Evolutionary conservation across 441 rosid species (phyloP).

Genomic region (Eutrema salsugineum): DNA sequence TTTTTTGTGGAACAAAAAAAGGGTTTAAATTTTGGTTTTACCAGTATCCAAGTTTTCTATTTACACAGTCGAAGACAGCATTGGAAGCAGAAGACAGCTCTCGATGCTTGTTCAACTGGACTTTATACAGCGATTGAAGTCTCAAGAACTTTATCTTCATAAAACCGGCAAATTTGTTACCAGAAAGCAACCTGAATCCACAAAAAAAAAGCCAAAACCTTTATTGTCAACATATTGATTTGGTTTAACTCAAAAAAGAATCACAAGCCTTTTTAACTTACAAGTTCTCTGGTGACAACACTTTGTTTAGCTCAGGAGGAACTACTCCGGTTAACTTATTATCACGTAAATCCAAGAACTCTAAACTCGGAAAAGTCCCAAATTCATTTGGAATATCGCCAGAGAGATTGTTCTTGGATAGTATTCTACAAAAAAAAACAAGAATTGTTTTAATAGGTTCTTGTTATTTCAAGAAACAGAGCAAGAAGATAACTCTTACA

Average conservation of each 20-base stretch:
- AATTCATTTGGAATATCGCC: slow-evolving; percentile 68
- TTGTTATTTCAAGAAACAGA: not conserved
- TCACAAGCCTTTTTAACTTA: slow-evolving; percentile 34
- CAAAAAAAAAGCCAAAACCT: not conserved
- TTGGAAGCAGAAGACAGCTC: slow-evolving; percentile 18
- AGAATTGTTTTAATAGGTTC: slow-evolving; percentile 4
- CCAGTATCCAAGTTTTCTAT: slow-evolving; percentile 56
- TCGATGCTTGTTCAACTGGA: slow-evolving; percentile 45
- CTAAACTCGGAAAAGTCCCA: slow-evolving; percentile 45
- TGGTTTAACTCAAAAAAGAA: not conserved
- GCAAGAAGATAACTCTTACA: slow-evolving; percentile 45
- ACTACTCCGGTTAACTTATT: slow-evolving; percentile 60
- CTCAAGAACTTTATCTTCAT: slow-evolving; percentile 39
- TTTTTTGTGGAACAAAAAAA: not conserved
- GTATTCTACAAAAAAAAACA: slow-evolving; percentile 36
- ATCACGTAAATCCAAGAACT: slow-evolving; percentile 62
- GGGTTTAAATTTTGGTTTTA: slow-evolving; percentile 36
- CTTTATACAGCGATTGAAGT: slow-evolving; percentile 45
- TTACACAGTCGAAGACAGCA: slow-evolving; percentile 30
- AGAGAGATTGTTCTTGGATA: slow-evolving; percentile 47
- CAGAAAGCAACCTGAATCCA: slow-evolving; percentile 52
- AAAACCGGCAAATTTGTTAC: slow-evolving; percentile 52
- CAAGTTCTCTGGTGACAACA: slow-evolving; percentile 53
- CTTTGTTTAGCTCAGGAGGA: slow-evolving; percentile 49
- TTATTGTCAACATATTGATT: not conserved